Base-by-base conservation (phyloP, 805 yeast species). In the Debaryomyces hansenii region DNA sequence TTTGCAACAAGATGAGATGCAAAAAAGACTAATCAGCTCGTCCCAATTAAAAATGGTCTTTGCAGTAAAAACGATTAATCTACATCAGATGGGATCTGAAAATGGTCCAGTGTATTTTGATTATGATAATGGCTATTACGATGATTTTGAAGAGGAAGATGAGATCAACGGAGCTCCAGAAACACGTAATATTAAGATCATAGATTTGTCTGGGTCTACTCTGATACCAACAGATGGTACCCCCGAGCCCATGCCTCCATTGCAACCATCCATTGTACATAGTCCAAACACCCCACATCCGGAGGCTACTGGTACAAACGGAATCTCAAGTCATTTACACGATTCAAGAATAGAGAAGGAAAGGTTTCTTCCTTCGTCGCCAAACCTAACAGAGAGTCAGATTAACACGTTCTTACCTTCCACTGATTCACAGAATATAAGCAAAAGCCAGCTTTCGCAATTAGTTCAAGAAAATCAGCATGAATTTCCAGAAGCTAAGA, bases 31-130 rank as follows among this genome's bases (percentile, higher is more conserved):
- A 21, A 33, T 32, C 37, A 31, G 8, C 24, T 35, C 38, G n/a
- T 35, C 38, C 20, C 33, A 49, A 18, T 42, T 60, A 9, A 50
- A 52, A 31, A 40, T 54, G 42, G 56, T 58, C 5, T 51, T 37
- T 38, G 59, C 51, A 3, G 58, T 46, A 8, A 50, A 47, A 34
- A 54, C 58, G 14, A 37, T 44, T 3, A 42, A 52, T 20, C 34
- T 45, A n/a, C 52, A 46, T 36, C 20, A 37, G 28, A 20, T 20
- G 35, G 20, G 48, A 37, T 40, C 50, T 44, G 42, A 45, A 45
- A 29, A 53, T 47, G 20, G 42, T 3, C 55, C 64, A 10, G 52
- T 66, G 1, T 63, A 56, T 44, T 67, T 64, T 36, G 67, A 63
- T 43, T 53, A 54, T 27, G 55, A 59, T 32, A 40, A 46, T 16